Evolutionary conservation across 306 rosid species (phyloP), one percentile per base, ranked within the genome.

Genomic region (Quercus agrifolia): DNA sequence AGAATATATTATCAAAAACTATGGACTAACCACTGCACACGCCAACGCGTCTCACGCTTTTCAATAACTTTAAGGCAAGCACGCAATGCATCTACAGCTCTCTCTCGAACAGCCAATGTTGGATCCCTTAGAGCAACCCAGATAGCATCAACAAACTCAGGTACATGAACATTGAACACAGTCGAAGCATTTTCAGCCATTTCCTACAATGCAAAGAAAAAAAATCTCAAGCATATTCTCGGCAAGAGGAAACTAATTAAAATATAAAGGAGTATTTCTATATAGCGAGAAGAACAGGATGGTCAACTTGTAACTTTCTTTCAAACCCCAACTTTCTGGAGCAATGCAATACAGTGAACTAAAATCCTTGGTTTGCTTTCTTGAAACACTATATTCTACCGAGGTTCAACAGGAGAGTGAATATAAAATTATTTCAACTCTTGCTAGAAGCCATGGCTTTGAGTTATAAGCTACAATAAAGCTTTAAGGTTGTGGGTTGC

Each of bases 171-270:
- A 90, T 95, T 93, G 83, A 95, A 95, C 30, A 92, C 94, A 6
- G 99, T 91, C 13, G 99, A 95, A 87, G 98, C 99, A 85, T 93
- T 91, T 88, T 95, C 99, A 23, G 99, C 99, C 99, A 95, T 95
- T 89, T 95, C 99, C 99, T 95, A 78, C 82, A 62, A 64, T 56
- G 77, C 58, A 46, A 79, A 86, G 73, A 81, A 82, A 28, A 49
- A 74, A 73, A 75, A 70, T n/a, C 79, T 5, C 38, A 64, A 5
- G 46, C 64, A 79, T 9, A 67, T 30, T n/a, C 41, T 66, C n/a
- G 23, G 75, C 6, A 75, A 71, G 21, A 28, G 33, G 28, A 21
- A 74, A 68, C 38, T 14, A 59, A 56, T 67, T 70, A 71, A 72
- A 28, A 54, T 71, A 57, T 31, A 21, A 81, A 56, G 52, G 63